Base-by-base conservation (phyloP, 495 filamentous ascomycete species). In the Cercophora newfieldiana region DNA sequence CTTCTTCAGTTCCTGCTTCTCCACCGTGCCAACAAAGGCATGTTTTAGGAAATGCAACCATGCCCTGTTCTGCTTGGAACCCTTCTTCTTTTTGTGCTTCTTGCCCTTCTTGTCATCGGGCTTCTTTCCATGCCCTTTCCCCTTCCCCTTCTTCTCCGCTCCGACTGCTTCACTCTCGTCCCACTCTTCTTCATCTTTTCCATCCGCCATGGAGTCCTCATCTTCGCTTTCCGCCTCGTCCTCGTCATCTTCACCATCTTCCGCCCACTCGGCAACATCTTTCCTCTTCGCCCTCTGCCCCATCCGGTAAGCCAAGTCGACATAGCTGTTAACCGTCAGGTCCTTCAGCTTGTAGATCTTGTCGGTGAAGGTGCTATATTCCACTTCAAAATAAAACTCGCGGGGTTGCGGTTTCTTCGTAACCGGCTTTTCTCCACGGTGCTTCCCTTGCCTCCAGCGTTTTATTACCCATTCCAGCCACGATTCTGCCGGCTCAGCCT, bases 301-400 rank as follows among this genome's bases (percentile, higher is more conserved):
- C 63, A 98, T 97, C 56, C 89, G 81, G 30, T 84, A 82, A 3
- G 95, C 95, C 19, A 99, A 83, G 31, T 89, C 79, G 48, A 97
- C 80, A 68, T 90, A 91, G 71, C 86, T 96, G 63, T 84, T 85
- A 55, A 97, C 92, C 1, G 93, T 97, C 76, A 99, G 78, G 70
- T 98, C 95, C 51, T 86, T 79, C 75, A 98, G 78, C 64, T 83
- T 84, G 72, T 91, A 97, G 1, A 89, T 74, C 44, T 87, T 81
- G 72, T 97, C 96, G 28, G 86, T 80, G 54, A 82, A 87, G 0
- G 92, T 97, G 71, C 88, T 84, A 73, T 99, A 98, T 77, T 97
- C 94, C 50, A 97, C 80, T 71, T 97, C 83, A 73, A 84, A 99
- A 28, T 82, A 68, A 73, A 97, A 91, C 33, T 83, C 78, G 66